A percentile compares a stretch with the other conserved stretches of the same genome.
phyloP scores from a whole-genome alignment of 345 rosid genomes.

The Gossypium australe region DNA sequence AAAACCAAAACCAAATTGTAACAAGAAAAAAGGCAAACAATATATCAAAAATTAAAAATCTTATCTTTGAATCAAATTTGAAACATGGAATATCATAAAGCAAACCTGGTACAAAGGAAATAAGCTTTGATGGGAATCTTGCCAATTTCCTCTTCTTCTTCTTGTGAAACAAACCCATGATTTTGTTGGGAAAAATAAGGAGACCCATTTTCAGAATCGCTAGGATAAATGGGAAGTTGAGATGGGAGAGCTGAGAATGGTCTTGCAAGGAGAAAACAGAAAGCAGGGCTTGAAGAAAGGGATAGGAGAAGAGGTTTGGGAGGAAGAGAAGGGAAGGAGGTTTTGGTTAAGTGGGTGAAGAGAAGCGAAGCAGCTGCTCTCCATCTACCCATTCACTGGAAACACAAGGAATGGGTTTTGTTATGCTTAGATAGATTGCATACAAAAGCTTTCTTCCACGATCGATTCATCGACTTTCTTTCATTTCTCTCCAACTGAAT shows the following conservation, averaged over 20 bases:
- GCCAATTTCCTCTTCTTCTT: constrained; percentile 32
- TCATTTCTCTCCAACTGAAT: too few species aligned
- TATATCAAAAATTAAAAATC: neutral
- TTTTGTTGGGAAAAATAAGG: constrained; percentile 27
- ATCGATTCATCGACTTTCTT: too few species aligned
- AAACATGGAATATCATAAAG: neutral
- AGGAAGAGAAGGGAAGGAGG: neutral
- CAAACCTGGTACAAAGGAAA: constrained; percentile 78
- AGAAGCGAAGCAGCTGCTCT: neutral
- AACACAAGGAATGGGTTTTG: neutral
- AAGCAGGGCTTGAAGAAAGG: constrained; percentile 2
- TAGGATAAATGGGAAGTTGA: constrained; percentile 37
- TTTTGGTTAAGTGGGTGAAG: neutral
- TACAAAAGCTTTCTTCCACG: too few species aligned
- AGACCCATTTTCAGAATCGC: constrained; percentile 48
- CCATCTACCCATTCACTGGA: constrained; percentile 74
- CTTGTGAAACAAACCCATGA: constrained; percentile 26
- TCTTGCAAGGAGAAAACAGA: constrained; percentile 23
- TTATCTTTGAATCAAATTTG: neutral
- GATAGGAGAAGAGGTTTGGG: neutral
- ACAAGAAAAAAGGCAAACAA: constrained; percentile 19
- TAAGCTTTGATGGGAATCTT: constrained; percentile 80
- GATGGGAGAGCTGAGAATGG: constrained; percentile 57
- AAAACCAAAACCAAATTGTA: constrained; percentile 40
- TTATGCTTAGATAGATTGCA: too few species aligned